A percentile compares a stretch with the other conserved stretches of the same genome.
Conservation (phyloP, 495 filamentous ascomycete species). For the Trichoderma asperelloides region DNA sequence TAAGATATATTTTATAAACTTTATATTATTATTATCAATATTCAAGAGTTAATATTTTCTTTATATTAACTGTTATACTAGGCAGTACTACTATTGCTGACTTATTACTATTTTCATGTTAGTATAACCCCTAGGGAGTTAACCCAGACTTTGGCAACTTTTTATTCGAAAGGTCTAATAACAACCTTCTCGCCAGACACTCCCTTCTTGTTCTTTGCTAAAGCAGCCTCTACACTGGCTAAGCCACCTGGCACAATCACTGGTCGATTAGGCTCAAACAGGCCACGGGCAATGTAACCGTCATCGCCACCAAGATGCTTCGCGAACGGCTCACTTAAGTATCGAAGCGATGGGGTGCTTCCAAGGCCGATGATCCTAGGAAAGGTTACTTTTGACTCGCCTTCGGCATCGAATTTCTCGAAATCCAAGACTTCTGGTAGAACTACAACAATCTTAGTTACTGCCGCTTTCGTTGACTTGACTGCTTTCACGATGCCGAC, state of each 20-base stretch:
- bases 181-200: not conserved
- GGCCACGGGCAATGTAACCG: not conserved
- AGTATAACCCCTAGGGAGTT: too few species aligned
- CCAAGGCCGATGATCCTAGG: not conserved
- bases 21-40: too few species aligned
- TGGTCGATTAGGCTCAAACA: not conserved
- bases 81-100: too few species aligned
- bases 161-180: not conserved
- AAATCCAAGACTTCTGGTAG: not conserved
- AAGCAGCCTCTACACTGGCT: not conserved
- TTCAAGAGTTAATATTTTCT: too few species aligned
- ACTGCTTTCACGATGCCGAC: not conserved
- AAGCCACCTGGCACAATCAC: not conserved
- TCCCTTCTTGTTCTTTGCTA: not conserved
- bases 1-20: conserved; percentile 2
- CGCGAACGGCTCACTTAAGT: not conserved
- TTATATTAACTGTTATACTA: too few species aligned
- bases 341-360: not conserved
- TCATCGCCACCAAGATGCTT: not conserved
- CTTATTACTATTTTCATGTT: too few species aligned
- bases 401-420: not conserved
- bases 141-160: too few species aligned
- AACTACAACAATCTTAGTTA: not conserved
- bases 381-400: not conserved
- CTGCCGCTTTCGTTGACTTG: not conserved